Conservation (phyloP, 139 green algal genomes). For the Edaphochlamys debaryana region DNA sequence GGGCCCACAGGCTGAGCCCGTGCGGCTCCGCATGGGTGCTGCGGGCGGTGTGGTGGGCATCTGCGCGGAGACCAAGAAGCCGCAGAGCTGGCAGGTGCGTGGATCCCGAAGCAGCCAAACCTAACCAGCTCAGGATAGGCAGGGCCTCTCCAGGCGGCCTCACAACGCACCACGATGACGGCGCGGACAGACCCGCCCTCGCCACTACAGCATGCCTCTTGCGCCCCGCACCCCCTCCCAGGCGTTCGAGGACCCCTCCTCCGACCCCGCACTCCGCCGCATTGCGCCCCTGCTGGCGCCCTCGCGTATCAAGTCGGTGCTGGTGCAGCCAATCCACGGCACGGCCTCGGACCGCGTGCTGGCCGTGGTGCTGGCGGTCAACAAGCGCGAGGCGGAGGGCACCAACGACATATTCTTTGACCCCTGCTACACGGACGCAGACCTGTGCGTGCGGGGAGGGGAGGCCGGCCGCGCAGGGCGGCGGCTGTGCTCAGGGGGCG, state of each 20-base stretch:
- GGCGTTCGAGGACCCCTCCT: constrained; percentile 15
- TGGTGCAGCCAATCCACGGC: constrained; percentile 41
- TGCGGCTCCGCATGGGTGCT: constrained; percentile 30
- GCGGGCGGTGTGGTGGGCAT: constrained; percentile 30
- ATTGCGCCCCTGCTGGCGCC: neutral
- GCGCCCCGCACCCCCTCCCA: neutral
- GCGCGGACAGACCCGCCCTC: too few species aligned
- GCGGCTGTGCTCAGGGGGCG: too few species aligned
- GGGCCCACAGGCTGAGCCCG: neutral
- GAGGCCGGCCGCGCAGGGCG: too few species aligned
- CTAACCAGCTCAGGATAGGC: too few species aligned
- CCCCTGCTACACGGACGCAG: constrained; percentile 54
- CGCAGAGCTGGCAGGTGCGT: constrained; percentile 40
- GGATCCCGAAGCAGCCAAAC: too few species aligned
- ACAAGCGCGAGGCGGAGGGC: constrained; percentile 47
- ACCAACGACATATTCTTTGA: constrained; percentile 59
- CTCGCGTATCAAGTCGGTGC: constrained; percentile 13
- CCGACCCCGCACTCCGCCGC: constrained; percentile 19
- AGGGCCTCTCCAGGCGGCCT: too few species aligned
- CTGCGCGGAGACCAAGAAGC: constrained; percentile 28
- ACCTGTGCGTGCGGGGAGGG: neutral
- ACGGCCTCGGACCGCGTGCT: constrained; percentile 36
- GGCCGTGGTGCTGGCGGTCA: constrained; percentile 57
- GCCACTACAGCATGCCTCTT: too few species aligned
- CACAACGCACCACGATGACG: too few species aligned